Conservation (phyloP, 345 rosid species). For the Aegle marmelos region DNA sequence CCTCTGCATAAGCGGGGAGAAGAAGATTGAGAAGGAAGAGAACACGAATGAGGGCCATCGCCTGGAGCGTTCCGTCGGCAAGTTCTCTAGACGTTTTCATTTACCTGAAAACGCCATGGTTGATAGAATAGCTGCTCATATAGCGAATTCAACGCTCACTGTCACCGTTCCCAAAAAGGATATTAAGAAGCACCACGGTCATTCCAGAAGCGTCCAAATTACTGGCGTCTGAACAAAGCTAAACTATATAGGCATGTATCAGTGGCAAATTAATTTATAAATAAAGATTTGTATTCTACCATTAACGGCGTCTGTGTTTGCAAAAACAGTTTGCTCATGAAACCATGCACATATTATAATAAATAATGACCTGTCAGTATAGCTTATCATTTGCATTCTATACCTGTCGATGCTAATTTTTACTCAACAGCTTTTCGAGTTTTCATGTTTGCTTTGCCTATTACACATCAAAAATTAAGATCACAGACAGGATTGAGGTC, state of each 20-base stretch:
- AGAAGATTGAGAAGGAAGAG: conserved; percentile 26
- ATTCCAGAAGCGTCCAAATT: not conserved
- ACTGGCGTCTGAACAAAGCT: not conserved
- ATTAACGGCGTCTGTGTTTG: no score
- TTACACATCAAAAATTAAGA: no score
- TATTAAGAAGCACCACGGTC: not conserved
- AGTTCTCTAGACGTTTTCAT: conserved; percentile 23
- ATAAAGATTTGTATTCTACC: not conserved
- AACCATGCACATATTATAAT: not conserved
- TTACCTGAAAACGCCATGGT: conserved; percentile 31
- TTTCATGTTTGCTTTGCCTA: not conserved
- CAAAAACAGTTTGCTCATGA: not conserved
- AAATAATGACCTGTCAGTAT: not conserved
- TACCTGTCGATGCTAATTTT: no score
- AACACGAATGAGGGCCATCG: conserved; percentile 19
- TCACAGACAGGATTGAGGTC: not conserved
- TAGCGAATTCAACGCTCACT: conserved; percentile 38
- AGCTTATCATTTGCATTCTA: not conserved
- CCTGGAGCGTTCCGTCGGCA: conserved; percentile 25
- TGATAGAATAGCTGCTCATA: conserved; percentile 7
- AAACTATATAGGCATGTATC: not conserved
- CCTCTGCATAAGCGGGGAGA: conserved; percentile 34
- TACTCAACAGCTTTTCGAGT: not conserved
- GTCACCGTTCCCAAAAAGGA: conserved; percentile 33
- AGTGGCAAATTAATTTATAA: not conserved